Evolutionary conservation across 495 filamentous ascomycete genomes (phyloP).

Genomic region (Letharia lupina): DNA sequence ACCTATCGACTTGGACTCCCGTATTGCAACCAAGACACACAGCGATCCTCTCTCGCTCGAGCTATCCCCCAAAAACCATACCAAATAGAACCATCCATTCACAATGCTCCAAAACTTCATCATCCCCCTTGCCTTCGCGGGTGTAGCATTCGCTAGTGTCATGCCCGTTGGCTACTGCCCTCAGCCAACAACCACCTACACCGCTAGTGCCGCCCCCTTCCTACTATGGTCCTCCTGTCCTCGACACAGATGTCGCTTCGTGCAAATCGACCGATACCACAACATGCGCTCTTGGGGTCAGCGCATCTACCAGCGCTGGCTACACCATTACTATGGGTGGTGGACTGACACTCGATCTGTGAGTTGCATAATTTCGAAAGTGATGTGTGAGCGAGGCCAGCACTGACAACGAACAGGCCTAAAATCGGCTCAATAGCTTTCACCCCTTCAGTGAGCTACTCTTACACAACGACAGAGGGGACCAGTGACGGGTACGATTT

Average conservation of each 20-base stretch:
- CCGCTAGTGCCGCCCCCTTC: not conserved
- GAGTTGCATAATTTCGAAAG: not conserved
- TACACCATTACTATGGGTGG: constrained; percentile 2
- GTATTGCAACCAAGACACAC: not conserved
- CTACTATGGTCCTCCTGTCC: constrained; percentile 4
- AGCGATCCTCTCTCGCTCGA: not conserved
- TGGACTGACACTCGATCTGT: not conserved
- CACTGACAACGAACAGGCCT: not conserved
- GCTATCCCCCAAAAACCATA: not conserved
- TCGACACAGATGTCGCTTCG: not conserved
- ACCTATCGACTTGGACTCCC: not conserved
- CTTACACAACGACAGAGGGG: not conserved
- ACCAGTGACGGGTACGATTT: constrained; percentile 7
- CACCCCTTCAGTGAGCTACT: constrained; percentile 1
- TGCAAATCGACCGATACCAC: not conserved
- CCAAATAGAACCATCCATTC: not conserved
- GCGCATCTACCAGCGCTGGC: not conserved
- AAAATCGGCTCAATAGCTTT: constrained; percentile 9
- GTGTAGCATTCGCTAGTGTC: not conserved
- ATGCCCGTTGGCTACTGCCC: not conserved
- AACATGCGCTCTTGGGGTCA: not conserved
- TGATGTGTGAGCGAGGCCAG: not conserved
- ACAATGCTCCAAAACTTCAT: not conserved
- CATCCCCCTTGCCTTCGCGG: not conserved
- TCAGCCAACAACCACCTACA: not conserved